phyloP scores from a whole-genome alignment of 2,329 filamentous ascomycete genomes.

The Xylariaceae sp. region DNA sequence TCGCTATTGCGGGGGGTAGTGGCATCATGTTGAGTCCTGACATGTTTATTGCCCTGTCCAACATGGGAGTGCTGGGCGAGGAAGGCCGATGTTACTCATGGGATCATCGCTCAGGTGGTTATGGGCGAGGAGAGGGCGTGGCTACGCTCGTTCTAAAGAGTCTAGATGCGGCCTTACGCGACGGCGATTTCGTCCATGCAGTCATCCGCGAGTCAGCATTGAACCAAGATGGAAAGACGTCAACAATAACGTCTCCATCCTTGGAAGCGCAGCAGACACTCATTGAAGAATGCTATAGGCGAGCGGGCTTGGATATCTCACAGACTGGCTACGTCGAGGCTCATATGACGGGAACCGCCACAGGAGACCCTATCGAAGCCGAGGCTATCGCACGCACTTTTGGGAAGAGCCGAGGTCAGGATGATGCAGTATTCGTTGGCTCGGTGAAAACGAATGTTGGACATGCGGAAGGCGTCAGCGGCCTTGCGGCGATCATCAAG shows the following conservation, averaged over 20 bases:
- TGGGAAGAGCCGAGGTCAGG: not conserved
- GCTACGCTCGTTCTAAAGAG: not conserved
- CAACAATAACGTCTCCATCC: conserved; percentile 53
- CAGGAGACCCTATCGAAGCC: conserved; percentile 38
- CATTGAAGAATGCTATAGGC: conserved; percentile 41
- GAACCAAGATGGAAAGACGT: conserved; percentile 51
- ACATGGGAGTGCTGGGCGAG: conserved; percentile 4
- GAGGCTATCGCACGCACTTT: conserved; percentile 17
- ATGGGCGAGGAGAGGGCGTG: not conserved
- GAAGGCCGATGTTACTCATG: not conserved
- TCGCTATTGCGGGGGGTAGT: not conserved
- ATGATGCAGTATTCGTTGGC: conserved; percentile 25
- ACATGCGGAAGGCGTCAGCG: conserved; percentile 37
- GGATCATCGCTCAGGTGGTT: not conserved
- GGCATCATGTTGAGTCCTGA: not conserved
- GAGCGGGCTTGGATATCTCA: conserved; percentile 36
- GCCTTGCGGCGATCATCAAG: conserved; percentile 40
- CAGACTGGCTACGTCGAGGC: conserved; percentile 34
- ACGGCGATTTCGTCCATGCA: conserved; percentile 43
- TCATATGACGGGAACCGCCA: conserved; percentile 37
- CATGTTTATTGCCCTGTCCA: conserved; percentile 14
- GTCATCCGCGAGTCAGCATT: conserved; percentile 46
- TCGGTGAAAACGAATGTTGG: conserved; percentile 42
- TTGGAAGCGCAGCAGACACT: conserved; percentile 42
- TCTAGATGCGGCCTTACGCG: conserved; percentile 9